These are phyloP conservation scores for Triticum timopheevii DNA, from an alignment of 176 grass and related monocot species.

Conservation along the genomic window DNA sequence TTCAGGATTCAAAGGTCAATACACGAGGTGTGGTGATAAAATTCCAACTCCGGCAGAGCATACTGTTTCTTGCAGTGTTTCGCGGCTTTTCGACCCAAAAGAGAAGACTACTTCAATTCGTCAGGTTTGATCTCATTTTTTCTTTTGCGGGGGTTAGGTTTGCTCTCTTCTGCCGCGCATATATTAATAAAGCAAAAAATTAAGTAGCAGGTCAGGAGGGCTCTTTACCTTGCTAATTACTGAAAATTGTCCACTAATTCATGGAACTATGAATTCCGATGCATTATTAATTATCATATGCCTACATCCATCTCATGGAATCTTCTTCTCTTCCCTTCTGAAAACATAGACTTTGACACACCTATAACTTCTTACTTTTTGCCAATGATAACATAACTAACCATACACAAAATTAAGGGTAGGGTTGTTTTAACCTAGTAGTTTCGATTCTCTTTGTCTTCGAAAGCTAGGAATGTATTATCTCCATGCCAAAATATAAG, in stretches of 20 bases:
- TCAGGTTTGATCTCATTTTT: not conserved
- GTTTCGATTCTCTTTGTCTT: not conserved
- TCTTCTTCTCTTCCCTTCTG: not conserved
- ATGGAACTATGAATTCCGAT: not conserved
- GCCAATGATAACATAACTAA: not conserved
- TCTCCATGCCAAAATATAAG: no score
- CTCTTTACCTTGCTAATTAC: not conserved
- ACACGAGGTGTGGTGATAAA: not conserved
- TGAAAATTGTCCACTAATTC: not conserved
- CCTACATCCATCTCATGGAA: conserved; percentile 10
- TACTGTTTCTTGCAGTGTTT: conserved; percentile 26
- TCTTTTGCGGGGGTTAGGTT: not conserved
- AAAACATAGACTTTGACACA: not conserved
- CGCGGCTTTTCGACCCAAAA: conserved; percentile 20
- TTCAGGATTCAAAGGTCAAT: not conserved
- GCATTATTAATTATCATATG: not conserved
- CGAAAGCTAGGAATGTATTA: not conserved
- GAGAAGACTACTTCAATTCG: not conserved
- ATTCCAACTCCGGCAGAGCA: conserved; percentile 2
- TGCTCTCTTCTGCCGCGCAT: not conserved
- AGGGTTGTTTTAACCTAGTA: conserved; percentile 1
- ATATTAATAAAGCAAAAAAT: not conserved
- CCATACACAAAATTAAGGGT: not conserved
- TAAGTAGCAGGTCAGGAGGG: not conserved
- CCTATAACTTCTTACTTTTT: not conserved